These are phyloP conservation scores for Pichia sp. DNA, from an alignment of 1,139 yeast species.

Conservation along the genomic window DNA sequence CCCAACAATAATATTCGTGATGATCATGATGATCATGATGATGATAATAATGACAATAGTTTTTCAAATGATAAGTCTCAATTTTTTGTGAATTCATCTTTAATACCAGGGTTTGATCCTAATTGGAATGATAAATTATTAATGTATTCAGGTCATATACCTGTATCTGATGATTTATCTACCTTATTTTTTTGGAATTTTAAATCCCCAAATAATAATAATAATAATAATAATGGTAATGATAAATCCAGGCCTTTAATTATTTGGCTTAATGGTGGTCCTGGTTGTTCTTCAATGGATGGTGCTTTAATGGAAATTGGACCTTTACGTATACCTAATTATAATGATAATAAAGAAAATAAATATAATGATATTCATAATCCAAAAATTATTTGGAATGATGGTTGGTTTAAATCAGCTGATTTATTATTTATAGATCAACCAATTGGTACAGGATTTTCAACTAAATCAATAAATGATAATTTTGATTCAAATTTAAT, in stretches of 20 bases:
- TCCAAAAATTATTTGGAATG: conserved; percentile 35
- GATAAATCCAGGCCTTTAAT: conserved; percentile 32
- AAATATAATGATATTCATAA: conserved; percentile 19
- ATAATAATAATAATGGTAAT: too few relatives aligned
- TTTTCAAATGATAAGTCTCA: too few relatives aligned
- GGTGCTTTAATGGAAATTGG: conserved; percentile 95
- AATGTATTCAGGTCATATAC: conserved; percentile 72
- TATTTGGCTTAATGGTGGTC: conserved; percentile 95
- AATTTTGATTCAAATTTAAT: conserved; percentile 51
- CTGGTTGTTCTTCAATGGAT: conserved; percentile 97
- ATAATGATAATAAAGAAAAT: too few relatives aligned
- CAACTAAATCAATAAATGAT: conserved; percentile 40
- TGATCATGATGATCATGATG: too few relatives aligned
- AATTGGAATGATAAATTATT: conserved; percentile 30
- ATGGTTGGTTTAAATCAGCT: conserved; percentile 81
- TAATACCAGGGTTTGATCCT: conserved; percentile 7
- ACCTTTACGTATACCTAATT: conserved; percentile 55
- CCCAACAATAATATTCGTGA: not conserved
- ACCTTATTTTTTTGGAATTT: conserved; percentile 84
- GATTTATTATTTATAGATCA: conserved; percentile 87
- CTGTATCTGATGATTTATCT: conserved; percentile 45
- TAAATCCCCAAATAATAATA: conserved; percentile 4
- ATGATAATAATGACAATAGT: not conserved
- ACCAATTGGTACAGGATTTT: conserved; percentile 93
- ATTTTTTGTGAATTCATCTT: conserved; percentile 4